A percentile compares a stretch with the other conserved stretches of the same genome.
Conservation (phyloP, 495 filamentous ascomycete species). For the Lasiosphaeria hispida region DNA sequence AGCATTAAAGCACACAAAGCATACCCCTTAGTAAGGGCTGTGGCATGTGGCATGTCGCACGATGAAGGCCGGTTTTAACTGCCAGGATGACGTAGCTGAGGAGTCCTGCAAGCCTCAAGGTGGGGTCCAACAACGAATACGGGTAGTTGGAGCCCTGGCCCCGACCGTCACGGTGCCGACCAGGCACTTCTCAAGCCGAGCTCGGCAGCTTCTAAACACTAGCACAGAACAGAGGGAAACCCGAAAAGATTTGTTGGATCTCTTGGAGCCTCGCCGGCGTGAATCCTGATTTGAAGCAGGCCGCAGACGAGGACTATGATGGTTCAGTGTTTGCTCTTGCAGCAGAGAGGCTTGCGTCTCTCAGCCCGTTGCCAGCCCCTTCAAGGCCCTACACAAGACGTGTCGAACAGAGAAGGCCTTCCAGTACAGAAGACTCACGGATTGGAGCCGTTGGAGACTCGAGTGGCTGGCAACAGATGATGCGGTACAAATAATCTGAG, state of each 20-base stretch:
- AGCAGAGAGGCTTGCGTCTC: constrained; percentile 26
- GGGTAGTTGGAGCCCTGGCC: too few species aligned
- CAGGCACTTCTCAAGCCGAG: background rate
- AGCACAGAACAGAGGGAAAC: background rate
- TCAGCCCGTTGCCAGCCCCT: constrained; percentile 41
- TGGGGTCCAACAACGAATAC: background rate
- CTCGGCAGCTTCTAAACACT: too few species aligned
- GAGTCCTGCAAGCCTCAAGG: background rate
- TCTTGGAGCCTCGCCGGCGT: constrained; percentile 54
- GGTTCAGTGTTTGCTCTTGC: constrained; percentile 48
- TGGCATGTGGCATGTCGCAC: too few species aligned
- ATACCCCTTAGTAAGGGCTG: too few species aligned
- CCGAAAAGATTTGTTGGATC: constrained; percentile 46
- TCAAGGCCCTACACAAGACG: constrained; percentile 47
- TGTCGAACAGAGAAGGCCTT: constrained; percentile 42
- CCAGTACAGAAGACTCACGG: constrained; percentile 39
- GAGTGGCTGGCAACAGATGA: constrained; percentile 44
- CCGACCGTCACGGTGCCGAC: background rate
- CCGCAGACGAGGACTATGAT: constrained; percentile 54
- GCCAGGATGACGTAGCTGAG: background rate
- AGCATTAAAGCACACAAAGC: too few species aligned
- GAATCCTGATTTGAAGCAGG: constrained; percentile 26
- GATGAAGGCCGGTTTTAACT: too few species aligned
- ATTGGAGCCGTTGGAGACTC: constrained; percentile 18
- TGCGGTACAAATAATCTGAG: constrained; percentile 24